Conservation (phyloP, 192 early-diverging fungal genomes). For the Umbelopsis vinacea region DNA sequence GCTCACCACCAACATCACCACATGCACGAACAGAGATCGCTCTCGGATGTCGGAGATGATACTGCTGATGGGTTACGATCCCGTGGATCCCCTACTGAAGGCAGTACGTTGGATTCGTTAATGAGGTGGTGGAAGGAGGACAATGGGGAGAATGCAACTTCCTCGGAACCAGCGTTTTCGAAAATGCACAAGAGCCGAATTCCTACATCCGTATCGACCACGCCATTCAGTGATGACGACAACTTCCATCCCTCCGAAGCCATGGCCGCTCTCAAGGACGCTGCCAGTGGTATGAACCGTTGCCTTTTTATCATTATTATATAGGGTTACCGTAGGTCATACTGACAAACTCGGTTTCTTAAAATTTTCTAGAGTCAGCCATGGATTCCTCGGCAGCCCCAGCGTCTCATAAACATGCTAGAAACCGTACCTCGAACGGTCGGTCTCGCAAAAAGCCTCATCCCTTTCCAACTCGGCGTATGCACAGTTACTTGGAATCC, state of each 20-base stretch:
- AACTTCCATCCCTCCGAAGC: slow-evolving; percentile 35
- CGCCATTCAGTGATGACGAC: slow-evolving; percentile 17
- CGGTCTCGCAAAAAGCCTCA: neutral
- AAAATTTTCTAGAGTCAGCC: neutral
- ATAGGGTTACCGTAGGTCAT: neutral
- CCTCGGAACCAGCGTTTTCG: neutral
- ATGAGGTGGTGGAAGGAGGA: slow-evolving; percentile 9
- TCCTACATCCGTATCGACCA: neutral
- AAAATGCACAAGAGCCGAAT: neutral
- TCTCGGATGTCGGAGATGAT: slow-evolving; percentile 15
- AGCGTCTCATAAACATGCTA: neutral
- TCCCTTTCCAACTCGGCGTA: neutral
- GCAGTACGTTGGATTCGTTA: neutral
- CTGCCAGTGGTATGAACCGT: slow-evolving; percentile 30
- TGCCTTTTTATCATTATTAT: neutral
- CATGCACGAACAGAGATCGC: neutral
- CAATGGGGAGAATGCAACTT: neutral
- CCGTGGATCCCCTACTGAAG: neutral
- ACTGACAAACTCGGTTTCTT: no score
- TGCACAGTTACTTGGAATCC: slow-evolving; percentile 6
- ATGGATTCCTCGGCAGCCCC: neutral
- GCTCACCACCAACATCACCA: slow-evolving; percentile 9
- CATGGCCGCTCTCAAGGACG: slow-evolving; percentile 40
- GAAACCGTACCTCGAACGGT: neutral
- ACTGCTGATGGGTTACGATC: neutral